Conservation (phyloP, 768 basidiomycete species). For the Mycena albidolilacea region DNA sequence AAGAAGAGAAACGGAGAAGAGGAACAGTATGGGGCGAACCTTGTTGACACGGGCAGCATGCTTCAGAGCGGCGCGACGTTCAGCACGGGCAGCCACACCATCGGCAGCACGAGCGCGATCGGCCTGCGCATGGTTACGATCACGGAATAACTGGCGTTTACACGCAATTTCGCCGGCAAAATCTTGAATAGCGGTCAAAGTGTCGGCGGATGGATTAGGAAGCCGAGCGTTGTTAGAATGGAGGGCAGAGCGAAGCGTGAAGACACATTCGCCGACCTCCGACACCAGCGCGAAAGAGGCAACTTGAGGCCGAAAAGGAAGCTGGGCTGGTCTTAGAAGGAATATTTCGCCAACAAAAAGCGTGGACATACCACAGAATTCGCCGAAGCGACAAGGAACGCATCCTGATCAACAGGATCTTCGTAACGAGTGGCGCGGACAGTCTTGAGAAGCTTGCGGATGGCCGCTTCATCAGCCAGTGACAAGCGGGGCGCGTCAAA, state of each 20-base stretch:
- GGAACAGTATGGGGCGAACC: no score
- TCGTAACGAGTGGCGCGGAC: slow-evolving; percentile 5
- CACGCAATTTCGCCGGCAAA: slow-evolving; percentile 9
- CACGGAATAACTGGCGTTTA: slow-evolving; percentile 3
- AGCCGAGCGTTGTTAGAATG: not conserved
- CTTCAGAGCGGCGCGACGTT: not conserved
- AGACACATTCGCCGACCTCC: slow-evolving; percentile 12
- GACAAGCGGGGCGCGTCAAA: not conserved
- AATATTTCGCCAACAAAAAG: not conserved
- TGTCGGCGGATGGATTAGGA: not conserved
- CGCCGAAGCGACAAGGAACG: slow-evolving; percentile 16
- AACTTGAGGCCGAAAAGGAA: not conserved
- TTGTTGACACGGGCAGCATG: not conserved
- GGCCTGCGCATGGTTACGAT: not conserved
- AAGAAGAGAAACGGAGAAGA: no score
- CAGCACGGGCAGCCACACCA: slow-evolving; percentile 2
- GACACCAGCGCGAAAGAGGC: not conserved
- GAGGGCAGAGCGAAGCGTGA: slow-evolving; percentile 1
- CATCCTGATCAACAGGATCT: not conserved
- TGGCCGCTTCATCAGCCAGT: not conserved
- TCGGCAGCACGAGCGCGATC: not conserved
- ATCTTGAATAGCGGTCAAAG: not conserved
- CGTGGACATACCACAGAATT: not conserved
- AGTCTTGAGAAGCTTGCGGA: not conserved
- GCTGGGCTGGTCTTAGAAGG: not conserved